These are phyloP conservation scores for Oryza longistaminata DNA, from an alignment of 176 grass and related monocot genomes.

Conservation along the genomic window DNA sequence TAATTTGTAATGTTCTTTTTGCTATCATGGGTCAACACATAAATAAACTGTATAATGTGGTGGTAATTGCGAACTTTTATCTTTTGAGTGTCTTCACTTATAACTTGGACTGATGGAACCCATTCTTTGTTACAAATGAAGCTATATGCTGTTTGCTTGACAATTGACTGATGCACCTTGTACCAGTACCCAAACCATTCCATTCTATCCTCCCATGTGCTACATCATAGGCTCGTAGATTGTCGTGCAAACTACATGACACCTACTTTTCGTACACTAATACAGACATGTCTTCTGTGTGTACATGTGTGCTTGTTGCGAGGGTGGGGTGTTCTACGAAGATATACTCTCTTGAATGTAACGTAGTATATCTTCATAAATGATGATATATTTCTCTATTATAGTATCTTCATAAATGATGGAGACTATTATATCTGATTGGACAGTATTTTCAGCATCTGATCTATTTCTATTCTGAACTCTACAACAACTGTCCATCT, in stretches of 20 bases:
- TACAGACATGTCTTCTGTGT: neutral
- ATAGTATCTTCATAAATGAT: neutral
- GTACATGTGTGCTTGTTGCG: neutral
- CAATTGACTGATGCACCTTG: neutral
- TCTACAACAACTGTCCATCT: neutral
- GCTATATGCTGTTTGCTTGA: neutral
- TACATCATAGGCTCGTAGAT: neutral
- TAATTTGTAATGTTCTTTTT: neutral
- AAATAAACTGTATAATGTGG: neutral
- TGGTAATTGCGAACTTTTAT: neutral
- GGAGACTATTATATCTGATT: neutral
- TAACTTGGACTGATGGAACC: neutral
- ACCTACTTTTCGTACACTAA: neutral
- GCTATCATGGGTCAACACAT: neutral
- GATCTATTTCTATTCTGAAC: conserved; percentile 26
- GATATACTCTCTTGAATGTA: neutral
- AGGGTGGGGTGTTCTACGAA: neutral
- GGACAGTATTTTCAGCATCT: neutral
- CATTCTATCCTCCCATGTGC: neutral
- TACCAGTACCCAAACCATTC: neutral
- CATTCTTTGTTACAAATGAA: neutral
- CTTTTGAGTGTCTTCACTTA: neutral
- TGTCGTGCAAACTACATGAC: neutral
- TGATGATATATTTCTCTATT: neutral
- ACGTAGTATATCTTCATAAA: neutral